These are phyloP conservation scores for Coniochaeta ligniaria DNA, from an alignment of 2,329 filamentous ascomycete species.

Conservation along the genomic window DNA sequence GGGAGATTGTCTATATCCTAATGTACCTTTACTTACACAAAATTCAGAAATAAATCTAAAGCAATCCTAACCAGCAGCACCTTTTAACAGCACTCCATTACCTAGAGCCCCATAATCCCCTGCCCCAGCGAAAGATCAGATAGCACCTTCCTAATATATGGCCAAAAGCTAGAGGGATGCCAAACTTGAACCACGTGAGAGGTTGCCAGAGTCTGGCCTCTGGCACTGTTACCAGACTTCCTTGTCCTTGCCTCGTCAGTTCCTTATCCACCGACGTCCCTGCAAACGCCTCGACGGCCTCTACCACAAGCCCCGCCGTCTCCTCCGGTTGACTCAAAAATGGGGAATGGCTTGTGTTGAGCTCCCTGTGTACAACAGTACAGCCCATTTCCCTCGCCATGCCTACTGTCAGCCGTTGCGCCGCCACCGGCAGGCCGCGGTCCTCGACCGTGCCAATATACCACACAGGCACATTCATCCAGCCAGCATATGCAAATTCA, in stretches of 20 bases:
- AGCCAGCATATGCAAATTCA: slow-evolving; percentile 32
- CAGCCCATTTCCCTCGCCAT: slow-evolving; percentile 28
- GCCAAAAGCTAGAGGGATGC: slow-evolving; percentile 5
- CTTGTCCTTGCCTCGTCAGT: neutral
- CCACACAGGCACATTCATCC: slow-evolving; percentile 39
- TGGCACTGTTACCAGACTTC: neutral
- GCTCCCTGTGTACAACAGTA: slow-evolving; percentile 27
- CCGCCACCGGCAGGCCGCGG: slow-evolving; percentile 26
- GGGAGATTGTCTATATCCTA: too few relatives aligned
- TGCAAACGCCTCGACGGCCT: slow-evolving; percentile 24
- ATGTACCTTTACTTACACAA: too few relatives aligned
- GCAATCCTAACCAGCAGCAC: too few relatives aligned
- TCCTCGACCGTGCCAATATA: slow-evolving; percentile 37
- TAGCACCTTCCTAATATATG: slow-evolving; percentile 4
- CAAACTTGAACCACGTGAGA: slow-evolving; percentile 5
- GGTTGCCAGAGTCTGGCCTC: slow-evolving; percentile 4
- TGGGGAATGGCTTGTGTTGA: slow-evolving; percentile 39
- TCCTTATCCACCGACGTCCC: neutral
- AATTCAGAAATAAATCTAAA: too few relatives aligned
- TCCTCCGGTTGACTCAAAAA: slow-evolving; percentile 38
- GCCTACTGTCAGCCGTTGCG: slow-evolving; percentile 28
- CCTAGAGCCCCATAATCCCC: neutral
- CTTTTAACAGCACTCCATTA: neutral
- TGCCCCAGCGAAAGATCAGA: slow-evolving; percentile 2
- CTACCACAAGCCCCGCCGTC: slow-evolving; percentile 27